Conservation (phyloP, 345 rosid species). For the Eucalyptus melliodora region DNA sequence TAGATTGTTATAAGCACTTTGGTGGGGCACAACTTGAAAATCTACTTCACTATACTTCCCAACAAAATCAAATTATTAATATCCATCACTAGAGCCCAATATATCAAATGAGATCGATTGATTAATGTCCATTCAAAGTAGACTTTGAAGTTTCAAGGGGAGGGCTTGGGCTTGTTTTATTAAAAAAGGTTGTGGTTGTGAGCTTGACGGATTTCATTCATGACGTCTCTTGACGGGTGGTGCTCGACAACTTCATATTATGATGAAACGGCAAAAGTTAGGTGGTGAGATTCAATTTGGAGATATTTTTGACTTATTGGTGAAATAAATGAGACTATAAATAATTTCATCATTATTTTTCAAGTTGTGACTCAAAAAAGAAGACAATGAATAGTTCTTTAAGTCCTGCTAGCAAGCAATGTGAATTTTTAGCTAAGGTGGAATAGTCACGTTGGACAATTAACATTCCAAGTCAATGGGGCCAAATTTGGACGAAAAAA, state of each 20-base stretch:
- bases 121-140: neutral
- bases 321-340: neutral
- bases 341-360: neutral
- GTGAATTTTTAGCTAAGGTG: too few species aligned
- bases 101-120: neutral
- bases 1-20: neutral
- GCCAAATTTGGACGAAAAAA: too few species aligned
- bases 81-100: neutral
- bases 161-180: neutral
- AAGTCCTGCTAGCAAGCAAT: too few species aligned
- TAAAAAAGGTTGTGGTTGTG: neutral
- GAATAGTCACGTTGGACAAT: too few species aligned
- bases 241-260: too few species aligned
- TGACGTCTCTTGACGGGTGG: neutral
- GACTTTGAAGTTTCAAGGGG: neutral
- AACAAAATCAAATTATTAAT: too few species aligned
- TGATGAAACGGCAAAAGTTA: too few species aligned
- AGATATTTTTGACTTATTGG: neutral
- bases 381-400: neutral
- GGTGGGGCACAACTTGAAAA: neutral
- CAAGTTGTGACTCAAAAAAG: too few species aligned
- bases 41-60: neutral
- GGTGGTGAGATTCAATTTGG: neutral
- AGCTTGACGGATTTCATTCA: neutral
- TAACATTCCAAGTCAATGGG: too few species aligned